Percentiles rank a stretch among this genome's conserved stretches.
These are phyloP conservation scores for Tulasnella sp. DNA, from an alignment of 768 basidiomycete genomes.

Conservation along the genomic window DNA sequence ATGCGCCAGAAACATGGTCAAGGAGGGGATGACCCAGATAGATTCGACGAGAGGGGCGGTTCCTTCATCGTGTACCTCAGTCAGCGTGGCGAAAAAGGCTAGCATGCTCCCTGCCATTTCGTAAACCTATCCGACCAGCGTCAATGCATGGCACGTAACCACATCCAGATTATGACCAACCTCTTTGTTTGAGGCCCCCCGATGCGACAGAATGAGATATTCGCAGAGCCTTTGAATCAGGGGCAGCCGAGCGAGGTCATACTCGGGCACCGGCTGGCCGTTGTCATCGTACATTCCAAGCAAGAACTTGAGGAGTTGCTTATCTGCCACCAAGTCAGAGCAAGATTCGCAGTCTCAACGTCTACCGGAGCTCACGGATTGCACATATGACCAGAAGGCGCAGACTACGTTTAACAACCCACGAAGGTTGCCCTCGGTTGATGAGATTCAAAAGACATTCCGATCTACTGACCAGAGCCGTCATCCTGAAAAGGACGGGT, in stretches of 20 bases:
- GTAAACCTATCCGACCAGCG: slow-evolving; percentile 8
- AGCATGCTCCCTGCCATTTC: slow-evolving; percentile 30
- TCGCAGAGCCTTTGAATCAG: slow-evolving; percentile 41
- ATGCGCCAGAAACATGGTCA: slow-evolving; percentile 44
- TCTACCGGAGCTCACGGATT: not conserved
- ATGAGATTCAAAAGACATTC: not conserved
- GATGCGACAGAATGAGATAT: slow-evolving; percentile 32
- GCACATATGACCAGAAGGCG: slow-evolving; percentile 40
- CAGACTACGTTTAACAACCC: slow-evolving; percentile 38
- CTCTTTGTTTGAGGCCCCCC: not conserved
- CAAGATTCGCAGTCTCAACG: too few species aligned
- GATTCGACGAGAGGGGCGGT: slow-evolving; percentile 35
- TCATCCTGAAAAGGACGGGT: not conserved
- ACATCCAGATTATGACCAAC: not conserved
- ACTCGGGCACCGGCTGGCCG: not conserved
- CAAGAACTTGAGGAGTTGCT: not conserved
- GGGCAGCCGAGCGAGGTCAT: slow-evolving; percentile 18
- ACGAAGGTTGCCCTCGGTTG: slow-evolving; percentile 25
- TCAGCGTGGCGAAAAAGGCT: slow-evolving; percentile 32
- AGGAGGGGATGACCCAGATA: slow-evolving; percentile 48
- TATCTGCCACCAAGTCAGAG: not conserved
- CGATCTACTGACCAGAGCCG: not conserved
- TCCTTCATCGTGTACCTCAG: slow-evolving; percentile 30
- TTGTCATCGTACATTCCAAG: not conserved
- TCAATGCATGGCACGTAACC: not conserved